Conservation (phyloP, 345 rosid species). For the Cardiospermum halicacabum region DNA sequence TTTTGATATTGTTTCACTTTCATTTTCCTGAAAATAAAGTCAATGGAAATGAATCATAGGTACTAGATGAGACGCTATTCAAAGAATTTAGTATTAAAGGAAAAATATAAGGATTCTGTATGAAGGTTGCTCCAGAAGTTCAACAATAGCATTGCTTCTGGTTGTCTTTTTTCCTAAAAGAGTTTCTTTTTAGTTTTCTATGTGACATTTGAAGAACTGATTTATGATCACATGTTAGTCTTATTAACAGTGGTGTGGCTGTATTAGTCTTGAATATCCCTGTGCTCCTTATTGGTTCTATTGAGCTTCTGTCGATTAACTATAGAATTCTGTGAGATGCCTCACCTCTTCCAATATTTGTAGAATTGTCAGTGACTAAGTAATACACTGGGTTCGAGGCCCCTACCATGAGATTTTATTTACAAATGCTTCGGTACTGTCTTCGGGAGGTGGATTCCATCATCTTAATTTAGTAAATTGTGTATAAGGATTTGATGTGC, state of each 20-base stretch:
- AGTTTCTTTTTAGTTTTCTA: not conserved
- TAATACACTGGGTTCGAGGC: not conserved
- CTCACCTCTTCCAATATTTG: not conserved
- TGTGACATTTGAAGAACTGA: not conserved
- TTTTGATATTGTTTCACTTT: not conserved
- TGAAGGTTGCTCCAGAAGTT: not conserved
- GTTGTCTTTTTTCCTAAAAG: not conserved
- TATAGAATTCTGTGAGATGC: not conserved
- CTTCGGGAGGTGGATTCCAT: not conserved
- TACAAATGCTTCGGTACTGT: not conserved
- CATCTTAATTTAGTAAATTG: not conserved
- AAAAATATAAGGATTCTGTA: not conserved
- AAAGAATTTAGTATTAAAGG: not conserved
- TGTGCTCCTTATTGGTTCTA: not conserved
- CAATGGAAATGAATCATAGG: not conserved
- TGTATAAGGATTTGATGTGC: not conserved
- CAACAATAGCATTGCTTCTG: not conserved
- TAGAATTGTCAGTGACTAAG: not conserved
- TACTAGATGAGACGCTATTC: not conserved
- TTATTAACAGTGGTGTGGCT: not conserved
- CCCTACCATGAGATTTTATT: not conserved
- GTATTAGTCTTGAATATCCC: not conserved
- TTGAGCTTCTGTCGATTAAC: not conserved
- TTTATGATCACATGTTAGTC: not conserved
- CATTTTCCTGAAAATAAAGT: not conserved